Evolutionary conservation across 257 asterid genomes (phyloP).

Genomic region (Nicotiana sylvestris): DNA sequence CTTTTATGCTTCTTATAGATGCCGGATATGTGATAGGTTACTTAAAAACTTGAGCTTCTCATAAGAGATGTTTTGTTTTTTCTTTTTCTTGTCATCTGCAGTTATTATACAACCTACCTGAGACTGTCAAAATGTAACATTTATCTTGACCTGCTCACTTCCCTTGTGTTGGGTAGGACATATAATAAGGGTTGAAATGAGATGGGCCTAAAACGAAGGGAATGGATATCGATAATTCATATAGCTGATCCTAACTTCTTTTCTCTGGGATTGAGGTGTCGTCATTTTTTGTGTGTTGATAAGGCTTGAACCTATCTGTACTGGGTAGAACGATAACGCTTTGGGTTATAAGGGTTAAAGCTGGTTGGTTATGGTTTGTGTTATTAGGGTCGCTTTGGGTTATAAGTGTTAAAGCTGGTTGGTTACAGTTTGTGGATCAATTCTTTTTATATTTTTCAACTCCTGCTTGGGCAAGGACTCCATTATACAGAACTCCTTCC

Average conservation of each 20-base stretch:
- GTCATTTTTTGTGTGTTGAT: not conserved
- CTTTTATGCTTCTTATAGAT: not conserved
- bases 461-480: not conserved
- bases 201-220: not conserved
- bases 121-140: not conserved
- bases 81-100: not conserved
- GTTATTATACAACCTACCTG: not conserved
- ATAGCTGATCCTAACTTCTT: not conserved
- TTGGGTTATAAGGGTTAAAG: not conserved
- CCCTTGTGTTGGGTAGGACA: not conserved
- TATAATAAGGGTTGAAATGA: not conserved
- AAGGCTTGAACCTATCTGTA: not conserved
- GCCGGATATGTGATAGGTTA: not conserved
- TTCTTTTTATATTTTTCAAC: not conserved
- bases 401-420: not conserved
- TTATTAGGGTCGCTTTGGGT: too few species aligned
- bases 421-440: not conserved
- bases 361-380: not conserved
- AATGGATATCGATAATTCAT: not conserved
- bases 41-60: conserved; percentile 5
- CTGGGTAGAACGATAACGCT: not conserved
- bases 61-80: not conserved
- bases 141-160: not conserved
- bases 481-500: not conserved
- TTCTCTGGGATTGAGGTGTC: not conserved